These are phyloP conservation scores for Phytophthora tubulina DNA, from an alignment of 352 stramenopile species.

Conservation along the genomic window DNA sequence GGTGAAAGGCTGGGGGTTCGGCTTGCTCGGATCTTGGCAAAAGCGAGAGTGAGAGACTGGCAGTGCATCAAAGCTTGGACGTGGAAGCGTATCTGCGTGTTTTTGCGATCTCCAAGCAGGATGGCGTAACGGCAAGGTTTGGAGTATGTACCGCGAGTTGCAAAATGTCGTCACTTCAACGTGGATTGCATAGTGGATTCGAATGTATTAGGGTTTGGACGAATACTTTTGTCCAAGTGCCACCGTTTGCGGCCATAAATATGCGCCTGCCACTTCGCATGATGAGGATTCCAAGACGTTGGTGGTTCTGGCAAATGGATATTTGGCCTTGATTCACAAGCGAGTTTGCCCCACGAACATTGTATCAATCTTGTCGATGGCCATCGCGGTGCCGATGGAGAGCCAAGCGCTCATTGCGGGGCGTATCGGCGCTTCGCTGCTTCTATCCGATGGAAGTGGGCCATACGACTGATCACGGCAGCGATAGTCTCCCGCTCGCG, in stretches of 20 bases:
- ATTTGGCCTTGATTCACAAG: constrained; percentile 8
- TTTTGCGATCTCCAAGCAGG: constrained; percentile 6
- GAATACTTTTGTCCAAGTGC: constrained; percentile 20
- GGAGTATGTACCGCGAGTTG: background rate
- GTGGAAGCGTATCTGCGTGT: constrained; percentile 14
- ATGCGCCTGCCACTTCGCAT: constrained; percentile 3
- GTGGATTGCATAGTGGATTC: background rate
- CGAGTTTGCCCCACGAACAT: background rate
- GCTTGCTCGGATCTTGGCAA: constrained; percentile 21
- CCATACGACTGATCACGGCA: too few relatives aligned
- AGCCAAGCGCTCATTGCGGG: too few relatives aligned
- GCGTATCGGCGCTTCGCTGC: too few relatives aligned
- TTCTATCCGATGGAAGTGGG: too few relatives aligned
- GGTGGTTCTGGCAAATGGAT: background rate
- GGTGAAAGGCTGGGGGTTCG: constrained; percentile 3
- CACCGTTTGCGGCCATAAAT: constrained; percentile 2
- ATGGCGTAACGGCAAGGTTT: background rate
- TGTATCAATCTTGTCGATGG: background rate
- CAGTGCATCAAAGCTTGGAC: background rate
- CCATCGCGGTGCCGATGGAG: background rate
- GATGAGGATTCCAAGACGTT: constrained; percentile 20
- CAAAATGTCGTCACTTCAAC: constrained; percentile 28
- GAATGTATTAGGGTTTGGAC: background rate
- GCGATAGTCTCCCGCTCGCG: too few relatives aligned
- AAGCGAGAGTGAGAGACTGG: constrained; percentile 26